Evolutionary conservation across 2,329 filamentous ascomycete species (phyloP).

Genomic region (Cercospora berteroae): DNA sequence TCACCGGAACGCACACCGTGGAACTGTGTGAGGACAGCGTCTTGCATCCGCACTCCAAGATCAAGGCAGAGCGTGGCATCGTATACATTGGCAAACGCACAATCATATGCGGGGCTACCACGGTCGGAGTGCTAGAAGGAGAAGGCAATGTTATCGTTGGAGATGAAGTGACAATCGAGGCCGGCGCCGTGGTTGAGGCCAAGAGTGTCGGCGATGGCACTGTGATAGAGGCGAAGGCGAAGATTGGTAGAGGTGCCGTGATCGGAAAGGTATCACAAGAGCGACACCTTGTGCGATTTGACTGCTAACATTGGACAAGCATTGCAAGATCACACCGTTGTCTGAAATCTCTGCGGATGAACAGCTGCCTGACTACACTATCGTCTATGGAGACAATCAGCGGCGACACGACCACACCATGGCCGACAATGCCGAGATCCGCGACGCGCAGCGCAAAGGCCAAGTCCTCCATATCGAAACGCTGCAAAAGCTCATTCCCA

Average conservation of each 20-base stretch:
- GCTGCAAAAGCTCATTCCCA: conserved; percentile 36
- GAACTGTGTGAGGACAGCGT: conserved; percentile 74
- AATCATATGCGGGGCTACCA: conserved; percentile 69
- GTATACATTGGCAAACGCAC: conserved; percentile 54
- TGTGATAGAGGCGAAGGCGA: conserved; percentile 33
- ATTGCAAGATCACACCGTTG: conserved; percentile 45
- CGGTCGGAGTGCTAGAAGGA: conserved; percentile 35
- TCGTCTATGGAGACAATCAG: conserved; percentile 44
- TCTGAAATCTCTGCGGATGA: conserved; percentile 39
- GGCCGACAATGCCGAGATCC: conserved; percentile 29
- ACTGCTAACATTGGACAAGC: conserved; percentile 32
- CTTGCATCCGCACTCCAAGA: conserved; percentile 75
- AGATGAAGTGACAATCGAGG: conserved; percentile 46
- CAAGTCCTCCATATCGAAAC: conserved; percentile 37
- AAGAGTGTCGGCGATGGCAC: conserved; percentile 33
- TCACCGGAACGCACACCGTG: conserved; percentile 73
- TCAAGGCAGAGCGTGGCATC: conserved; percentile 43
- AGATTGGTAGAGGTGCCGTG: conserved; percentile 41
- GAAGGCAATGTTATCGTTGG: conserved; percentile 41
- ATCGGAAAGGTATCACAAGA: conserved; percentile 44
- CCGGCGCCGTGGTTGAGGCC: conserved; percentile 43
- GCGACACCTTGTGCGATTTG: background rate
- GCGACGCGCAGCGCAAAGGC: conserved; percentile 34
- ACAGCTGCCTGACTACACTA: conserved; percentile 46
- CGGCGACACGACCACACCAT: conserved; percentile 43